These are phyloP conservation scores for Kurtzmaniella cleridarum DNA, from an alignment of 805 yeast species.

Conservation along the genomic window DNA sequence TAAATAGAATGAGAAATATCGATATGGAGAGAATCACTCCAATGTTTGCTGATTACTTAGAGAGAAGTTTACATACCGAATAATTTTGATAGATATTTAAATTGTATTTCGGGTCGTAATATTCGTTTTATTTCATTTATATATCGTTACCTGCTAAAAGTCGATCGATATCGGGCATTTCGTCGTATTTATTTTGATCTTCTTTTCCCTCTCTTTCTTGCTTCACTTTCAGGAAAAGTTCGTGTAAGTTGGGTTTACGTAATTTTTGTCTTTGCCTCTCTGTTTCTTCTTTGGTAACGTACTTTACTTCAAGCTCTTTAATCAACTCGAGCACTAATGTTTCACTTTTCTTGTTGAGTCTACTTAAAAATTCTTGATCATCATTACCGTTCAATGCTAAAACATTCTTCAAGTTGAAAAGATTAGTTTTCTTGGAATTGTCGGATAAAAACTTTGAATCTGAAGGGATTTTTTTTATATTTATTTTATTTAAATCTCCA, in stretches of 20 bases:
- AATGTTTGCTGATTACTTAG: conserved; percentile 74
- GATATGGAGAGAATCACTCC: conserved; percentile 64
- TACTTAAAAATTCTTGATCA: conserved; percentile 12
- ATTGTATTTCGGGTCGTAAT: neutral
- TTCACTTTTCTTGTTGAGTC: conserved; percentile 9
- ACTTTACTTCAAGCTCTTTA: conserved; percentile 16
- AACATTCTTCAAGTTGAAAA: conserved; percentile 27
- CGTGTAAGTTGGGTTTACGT: conserved; percentile 1
- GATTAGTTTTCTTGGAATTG: conserved; percentile 15
- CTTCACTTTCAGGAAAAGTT: neutral
- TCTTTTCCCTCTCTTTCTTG: conserved; percentile 11
- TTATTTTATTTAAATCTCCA: conserved; percentile 10
- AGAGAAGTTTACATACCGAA: conserved; percentile 49
- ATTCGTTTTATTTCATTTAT: neutral
- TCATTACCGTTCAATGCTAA: conserved; percentile 13
- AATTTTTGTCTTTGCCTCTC: conserved; percentile 10
- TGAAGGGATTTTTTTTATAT: neutral
- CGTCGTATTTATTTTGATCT: conserved; percentile 19
- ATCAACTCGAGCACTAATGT: conserved; percentile 16
- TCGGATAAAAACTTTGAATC: conserved; percentile 4
- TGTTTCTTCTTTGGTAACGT: conserved; percentile 15
- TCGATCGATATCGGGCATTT: conserved; percentile 20
- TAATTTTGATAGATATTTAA: neutral
- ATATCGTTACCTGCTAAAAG: neutral
- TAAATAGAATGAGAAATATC: conserved; percentile 74